phyloP scores from a whole-genome alignment of 805 yeast genomes.

The Candida parachauliodes region DNA sequence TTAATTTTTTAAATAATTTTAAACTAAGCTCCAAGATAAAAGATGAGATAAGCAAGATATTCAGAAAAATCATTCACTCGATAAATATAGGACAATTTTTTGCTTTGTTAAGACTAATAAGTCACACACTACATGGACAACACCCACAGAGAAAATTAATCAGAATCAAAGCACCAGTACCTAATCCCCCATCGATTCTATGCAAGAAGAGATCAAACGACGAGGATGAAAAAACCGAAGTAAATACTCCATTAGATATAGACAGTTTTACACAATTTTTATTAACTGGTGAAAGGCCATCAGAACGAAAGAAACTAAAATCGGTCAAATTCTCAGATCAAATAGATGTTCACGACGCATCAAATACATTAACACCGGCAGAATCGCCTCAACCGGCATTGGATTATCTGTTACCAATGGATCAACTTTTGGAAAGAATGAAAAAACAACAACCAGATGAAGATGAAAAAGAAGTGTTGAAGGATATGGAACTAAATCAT shows the following conservation, averaged over 20 bases:
- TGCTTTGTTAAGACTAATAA: slow-evolving; percentile 74
- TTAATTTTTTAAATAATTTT: slow-evolving; percentile 74
- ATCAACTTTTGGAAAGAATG: slow-evolving; percentile 54
- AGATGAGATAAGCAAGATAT: slow-evolving; percentile 48
- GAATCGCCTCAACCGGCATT: slow-evolving; percentile 28
- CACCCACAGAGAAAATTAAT: slow-evolving; percentile 56
- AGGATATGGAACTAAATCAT: slow-evolving; percentile 68
- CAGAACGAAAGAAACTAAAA: slow-evolving; percentile 44
- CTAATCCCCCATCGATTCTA: slow-evolving; percentile 76
- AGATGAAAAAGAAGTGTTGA: slow-evolving; percentile 67
- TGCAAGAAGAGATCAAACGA: slow-evolving; percentile 54
- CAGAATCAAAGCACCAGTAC: slow-evolving; percentile 57
- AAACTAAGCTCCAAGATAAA: slow-evolving; percentile 52
- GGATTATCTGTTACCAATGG: slow-evolving; percentile 74
- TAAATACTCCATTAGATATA: slow-evolving; percentile 56
- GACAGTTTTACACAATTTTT: slow-evolving; percentile 83
- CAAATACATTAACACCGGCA: slow-evolving; percentile 16
- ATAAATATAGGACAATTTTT: slow-evolving; percentile 89
- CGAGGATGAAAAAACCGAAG: slow-evolving; percentile 27
- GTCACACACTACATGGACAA: slow-evolving; percentile 60
- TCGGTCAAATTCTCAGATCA: slow-evolving; percentile 74
- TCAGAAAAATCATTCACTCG: slow-evolving; percentile 48
- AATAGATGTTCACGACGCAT: slow-evolving; percentile 37
- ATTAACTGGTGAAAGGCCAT: slow-evolving; percentile 75
- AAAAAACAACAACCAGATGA: slow-evolving; percentile 35